These are phyloP conservation scores for Anaeromyces robustus DNA, from an alignment of 192 early-diverging fungal genomes.

Conservation along the genomic window DNA sequence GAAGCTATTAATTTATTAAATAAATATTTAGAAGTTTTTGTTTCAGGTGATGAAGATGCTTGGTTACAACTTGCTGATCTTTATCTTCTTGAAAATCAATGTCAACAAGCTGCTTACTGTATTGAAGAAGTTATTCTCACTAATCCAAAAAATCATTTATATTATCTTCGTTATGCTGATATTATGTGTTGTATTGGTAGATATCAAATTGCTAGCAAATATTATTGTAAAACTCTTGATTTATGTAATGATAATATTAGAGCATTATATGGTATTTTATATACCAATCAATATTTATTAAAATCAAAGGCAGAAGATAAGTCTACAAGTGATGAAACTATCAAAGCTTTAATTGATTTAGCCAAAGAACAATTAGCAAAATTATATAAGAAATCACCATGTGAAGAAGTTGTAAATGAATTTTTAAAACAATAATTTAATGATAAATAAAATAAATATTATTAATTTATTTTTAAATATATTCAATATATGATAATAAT, in stretches of 20 bases:
- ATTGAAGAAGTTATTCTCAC: slow-evolving; percentile 82
- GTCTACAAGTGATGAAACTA: background rate
- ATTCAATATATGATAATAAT: too few relatives aligned
- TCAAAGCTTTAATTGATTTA: background rate
- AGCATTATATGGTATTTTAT: slow-evolving; percentile 65
- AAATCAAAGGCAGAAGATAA: background rate
- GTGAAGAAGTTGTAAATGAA: background rate
- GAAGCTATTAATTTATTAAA: slow-evolving; percentile 61
- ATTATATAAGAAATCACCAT: background rate
- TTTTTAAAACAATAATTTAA: background rate
- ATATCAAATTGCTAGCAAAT: slow-evolving; percentile 57
- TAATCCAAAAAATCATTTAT: slow-evolving; percentile 71
- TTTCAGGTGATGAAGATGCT: slow-evolving; percentile 67
- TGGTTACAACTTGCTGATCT: slow-evolving; percentile 70
- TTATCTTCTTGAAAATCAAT: slow-evolving; percentile 54
- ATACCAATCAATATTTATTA: background rate
- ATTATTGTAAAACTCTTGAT: slow-evolving; percentile 79
- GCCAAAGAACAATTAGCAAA: background rate
- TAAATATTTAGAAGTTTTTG: slow-evolving; percentile 63
- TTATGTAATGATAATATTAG: slow-evolving; percentile 69
- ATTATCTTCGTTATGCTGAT: slow-evolving; percentile 80
- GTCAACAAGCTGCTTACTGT: slow-evolving; percentile 76
- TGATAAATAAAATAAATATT: too few relatives aligned
- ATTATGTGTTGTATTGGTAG: slow-evolving; percentile 57
- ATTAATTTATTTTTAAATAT: too few relatives aligned